phyloP scores from a whole-genome alignment of 78 protist species.

The Dictyostelium firmibasis region DNA sequence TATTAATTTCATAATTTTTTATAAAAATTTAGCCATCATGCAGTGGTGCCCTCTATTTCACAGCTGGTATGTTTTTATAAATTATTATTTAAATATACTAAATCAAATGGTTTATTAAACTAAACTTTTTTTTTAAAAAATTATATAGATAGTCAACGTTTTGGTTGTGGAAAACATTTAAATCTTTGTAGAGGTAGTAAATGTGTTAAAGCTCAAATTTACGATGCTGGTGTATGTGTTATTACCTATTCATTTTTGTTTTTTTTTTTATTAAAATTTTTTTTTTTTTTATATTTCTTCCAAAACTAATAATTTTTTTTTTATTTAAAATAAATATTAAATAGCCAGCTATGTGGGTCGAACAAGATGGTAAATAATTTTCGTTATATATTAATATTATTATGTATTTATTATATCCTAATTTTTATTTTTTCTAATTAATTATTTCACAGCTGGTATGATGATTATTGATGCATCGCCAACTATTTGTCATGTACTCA shows the following conservation, averaged over 20 bases:
- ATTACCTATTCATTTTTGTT: too few relatives aligned
- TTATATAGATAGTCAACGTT: conserved; percentile 16
- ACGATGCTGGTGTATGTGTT: background rate
- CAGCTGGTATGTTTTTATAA: conserved; percentile 6
- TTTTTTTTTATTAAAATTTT: too few relatives aligned
- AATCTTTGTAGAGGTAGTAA: conserved; percentile 19
- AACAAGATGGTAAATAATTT: background rate
- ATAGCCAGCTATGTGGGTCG: conserved; percentile 62
- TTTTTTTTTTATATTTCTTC: background rate
- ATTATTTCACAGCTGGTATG: conserved; percentile 24
- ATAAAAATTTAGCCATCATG: conserved; percentile 14
- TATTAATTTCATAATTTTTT: too few relatives aligned
- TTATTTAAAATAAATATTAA: too few relatives aligned
- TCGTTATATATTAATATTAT: too few relatives aligned
- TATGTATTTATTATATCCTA: too few relatives aligned
- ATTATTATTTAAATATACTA: background rate
- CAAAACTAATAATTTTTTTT: background rate
- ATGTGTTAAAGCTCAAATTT: conserved; percentile 42
- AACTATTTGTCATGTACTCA: background rate
- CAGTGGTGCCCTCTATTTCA: conserved; percentile 6
- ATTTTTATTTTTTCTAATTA: too few relatives aligned
- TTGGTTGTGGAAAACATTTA: conserved; percentile 62
- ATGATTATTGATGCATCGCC: conserved; percentile 68
- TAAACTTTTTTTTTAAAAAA: background rate
- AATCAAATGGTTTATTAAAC: too few relatives aligned